Conservation (phyloP, 2,329 filamentous ascomycete genomes). For the Calonectria hawksworthii region DNA sequence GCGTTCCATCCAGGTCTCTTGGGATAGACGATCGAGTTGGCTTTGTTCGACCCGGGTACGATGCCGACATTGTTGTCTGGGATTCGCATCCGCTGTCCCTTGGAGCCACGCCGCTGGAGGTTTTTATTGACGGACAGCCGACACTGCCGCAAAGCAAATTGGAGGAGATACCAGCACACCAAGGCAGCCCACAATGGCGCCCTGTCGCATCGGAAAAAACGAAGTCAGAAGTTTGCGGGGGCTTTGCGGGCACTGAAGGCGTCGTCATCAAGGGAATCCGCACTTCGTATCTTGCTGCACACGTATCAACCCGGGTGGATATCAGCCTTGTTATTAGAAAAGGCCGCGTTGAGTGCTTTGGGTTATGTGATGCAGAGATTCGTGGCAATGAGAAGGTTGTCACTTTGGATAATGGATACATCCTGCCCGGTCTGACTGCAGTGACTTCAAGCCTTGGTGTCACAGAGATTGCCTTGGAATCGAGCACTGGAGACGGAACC, state of each 20-base stretch:
- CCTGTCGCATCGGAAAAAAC: not conserved
- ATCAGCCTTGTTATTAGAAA: not conserved
- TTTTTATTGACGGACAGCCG: constrained; percentile 59
- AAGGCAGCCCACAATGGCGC: not conserved
- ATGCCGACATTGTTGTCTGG: constrained; percentile 66
- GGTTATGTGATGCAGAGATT: not conserved
- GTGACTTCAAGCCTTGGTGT: not conserved
- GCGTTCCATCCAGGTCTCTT: constrained; percentile 59
- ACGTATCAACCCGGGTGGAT: not conserved
- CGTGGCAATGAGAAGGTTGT: not conserved
- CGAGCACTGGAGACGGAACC: not conserved
- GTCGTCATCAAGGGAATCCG: not conserved
- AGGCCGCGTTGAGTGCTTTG: not conserved
- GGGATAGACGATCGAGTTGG: constrained; percentile 60
- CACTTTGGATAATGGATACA: not conserved
- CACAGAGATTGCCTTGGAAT: not conserved
- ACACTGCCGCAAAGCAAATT: not conserved
- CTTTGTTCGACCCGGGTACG: constrained; percentile 59
- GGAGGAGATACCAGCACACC: not conserved
- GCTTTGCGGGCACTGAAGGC: not conserved
- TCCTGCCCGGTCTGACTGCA: not conserved
- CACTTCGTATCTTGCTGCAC: not conserved
- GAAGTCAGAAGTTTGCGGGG: not conserved
- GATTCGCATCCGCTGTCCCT: constrained; percentile 61
- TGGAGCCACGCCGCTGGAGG: constrained; percentile 61